Evolutionary conservation across 2,329 filamentous ascomycete species (phyloP), one percentile per base, ranked within the genome.

Genomic region (Cladosporium cucumerinum): DNA sequence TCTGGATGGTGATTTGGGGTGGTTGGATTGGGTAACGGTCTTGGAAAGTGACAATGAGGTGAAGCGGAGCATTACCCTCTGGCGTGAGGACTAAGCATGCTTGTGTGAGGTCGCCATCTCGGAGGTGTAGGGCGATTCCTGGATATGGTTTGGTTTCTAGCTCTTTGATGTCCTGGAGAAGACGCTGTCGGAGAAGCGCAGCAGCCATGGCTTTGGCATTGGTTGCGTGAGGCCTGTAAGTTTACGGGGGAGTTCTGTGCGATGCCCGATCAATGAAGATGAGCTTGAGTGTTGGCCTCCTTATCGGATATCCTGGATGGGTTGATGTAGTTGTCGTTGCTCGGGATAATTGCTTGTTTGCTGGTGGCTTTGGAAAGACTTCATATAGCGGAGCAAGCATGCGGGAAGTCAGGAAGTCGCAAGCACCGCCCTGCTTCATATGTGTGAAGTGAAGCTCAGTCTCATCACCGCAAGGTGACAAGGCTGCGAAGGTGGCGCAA

Each of bases 61-160:
- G 69, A 6, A 70, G 59, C 26, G 69, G 61, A 28, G 39, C 51
- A 36, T 68, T 57, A 18, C 54, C 59, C 21, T 66, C 60, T 36
- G 68, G 66, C 1, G 57, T 62, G 32, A 71, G 36, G 32, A 70
- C 28, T 36, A 70, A 61, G 28, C 70, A 71, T 5, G 70, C 70
- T 18, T 23, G 39, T 21, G 65, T 58, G 10, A 71, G 63, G 25
- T 36, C 26, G 21, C 25, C 28, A 46, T 71, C 65, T 39, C 64
- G 36, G 43, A 69, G 39, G 58, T 66, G 69, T 10, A 71, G 60
- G 21, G 52, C 39, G 49, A 70, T 69, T 30, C 70, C 69, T 34
- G 70, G 70, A 51, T 71, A 69, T 48, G 70, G 70, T n/a, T 66
- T 66, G 23, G 58, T 36, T 30, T 66, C 62, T 21, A 71, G 46